Conservation (phyloP, 768 basidiomycete species). For the Suillus subalutaceus region DNA sequence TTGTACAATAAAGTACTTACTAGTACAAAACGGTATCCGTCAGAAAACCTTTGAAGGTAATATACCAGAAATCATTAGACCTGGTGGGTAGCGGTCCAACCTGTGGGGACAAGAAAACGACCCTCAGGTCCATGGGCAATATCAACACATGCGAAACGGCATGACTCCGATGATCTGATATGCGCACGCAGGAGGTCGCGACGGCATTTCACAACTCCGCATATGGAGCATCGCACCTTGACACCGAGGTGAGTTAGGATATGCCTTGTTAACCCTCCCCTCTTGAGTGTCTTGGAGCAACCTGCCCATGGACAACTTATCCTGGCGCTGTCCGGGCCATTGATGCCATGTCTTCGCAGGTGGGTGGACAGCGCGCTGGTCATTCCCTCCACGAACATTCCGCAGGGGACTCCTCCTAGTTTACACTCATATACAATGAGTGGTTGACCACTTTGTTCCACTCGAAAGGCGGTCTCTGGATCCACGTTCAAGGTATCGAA, state of each 20-base stretch:
- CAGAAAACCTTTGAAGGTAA: no score
- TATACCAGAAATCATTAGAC: neutral
- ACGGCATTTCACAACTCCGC: neutral
- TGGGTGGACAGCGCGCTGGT: constrained; percentile 6
- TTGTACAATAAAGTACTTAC: no score
- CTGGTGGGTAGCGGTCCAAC: neutral
- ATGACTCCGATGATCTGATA: neutral
- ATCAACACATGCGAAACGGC: neutral
- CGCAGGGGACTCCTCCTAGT: neutral
- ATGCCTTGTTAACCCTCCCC: constrained; percentile 9
- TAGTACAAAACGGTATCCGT: neutral
- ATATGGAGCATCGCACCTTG: constrained; percentile 2
- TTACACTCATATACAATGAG: neutral
- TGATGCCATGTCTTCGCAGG: constrained; percentile 11
- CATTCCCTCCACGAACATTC: constrained; percentile 4
- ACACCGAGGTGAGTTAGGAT: constrained; percentile 11
- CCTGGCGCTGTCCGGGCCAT: neutral
- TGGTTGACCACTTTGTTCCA: neutral
- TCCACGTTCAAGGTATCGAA: neutral
- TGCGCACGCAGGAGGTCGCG: neutral
- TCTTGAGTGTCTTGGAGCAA: constrained; percentile 7
- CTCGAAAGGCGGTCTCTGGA: neutral
- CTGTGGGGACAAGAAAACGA: neutral
- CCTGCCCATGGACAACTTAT: constrained; percentile 2
- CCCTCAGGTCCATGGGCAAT: neutral